Evolutionary conservation across 2,329 filamentous ascomycete genomes (phyloP).

Genomic region (Fusarium paranaense): DNA sequence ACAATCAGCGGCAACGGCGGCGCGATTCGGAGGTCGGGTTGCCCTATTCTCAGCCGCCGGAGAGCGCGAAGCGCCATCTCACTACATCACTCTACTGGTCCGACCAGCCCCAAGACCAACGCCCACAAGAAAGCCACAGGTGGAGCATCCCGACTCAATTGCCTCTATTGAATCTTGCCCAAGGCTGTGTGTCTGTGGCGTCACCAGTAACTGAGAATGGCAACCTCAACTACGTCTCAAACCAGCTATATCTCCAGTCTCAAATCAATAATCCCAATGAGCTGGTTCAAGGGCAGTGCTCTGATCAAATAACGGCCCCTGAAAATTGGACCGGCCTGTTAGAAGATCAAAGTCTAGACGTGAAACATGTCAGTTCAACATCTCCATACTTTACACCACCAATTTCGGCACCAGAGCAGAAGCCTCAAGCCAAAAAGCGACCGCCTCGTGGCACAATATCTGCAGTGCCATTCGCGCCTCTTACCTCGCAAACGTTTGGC

Average conservation of each 20-base stretch:
- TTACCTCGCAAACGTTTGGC: slow-evolving; percentile 74
- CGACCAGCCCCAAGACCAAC: slow-evolving; percentile 31
- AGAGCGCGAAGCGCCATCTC: slow-evolving; percentile 20
- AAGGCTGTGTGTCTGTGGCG: not conserved
- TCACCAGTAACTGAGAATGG: slow-evolving; percentile 1
- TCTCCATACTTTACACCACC: slow-evolving; percentile 51
- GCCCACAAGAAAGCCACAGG: slow-evolving; percentile 24
- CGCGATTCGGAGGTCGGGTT: slow-evolving; percentile 1
- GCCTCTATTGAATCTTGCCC: slow-evolving; percentile 7
- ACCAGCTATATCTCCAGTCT: not conserved
- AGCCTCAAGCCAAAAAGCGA: slow-evolving; percentile 41
- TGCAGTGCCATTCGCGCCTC: slow-evolving; percentile 74
- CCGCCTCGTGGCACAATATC: slow-evolving; percentile 61
- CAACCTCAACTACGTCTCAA: not conserved
- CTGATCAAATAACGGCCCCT: slow-evolving; percentile 12
- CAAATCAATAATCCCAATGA: not conserved
- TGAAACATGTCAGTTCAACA: slow-evolving; percentile 25
- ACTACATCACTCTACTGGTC: slow-evolving; percentile 47
- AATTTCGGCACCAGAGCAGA: slow-evolving; percentile 19
- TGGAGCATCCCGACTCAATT: slow-evolving; percentile 17
- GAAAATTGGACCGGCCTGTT: not conserved
- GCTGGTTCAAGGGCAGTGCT: slow-evolving; percentile 8
- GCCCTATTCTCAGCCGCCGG: not conserved
- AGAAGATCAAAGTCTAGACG: not conserved
- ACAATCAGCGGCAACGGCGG: slow-evolving; percentile 16